Conservation (phyloP, 768 basidiomycete species). For the Phlegmacium glaucopus region DNA sequence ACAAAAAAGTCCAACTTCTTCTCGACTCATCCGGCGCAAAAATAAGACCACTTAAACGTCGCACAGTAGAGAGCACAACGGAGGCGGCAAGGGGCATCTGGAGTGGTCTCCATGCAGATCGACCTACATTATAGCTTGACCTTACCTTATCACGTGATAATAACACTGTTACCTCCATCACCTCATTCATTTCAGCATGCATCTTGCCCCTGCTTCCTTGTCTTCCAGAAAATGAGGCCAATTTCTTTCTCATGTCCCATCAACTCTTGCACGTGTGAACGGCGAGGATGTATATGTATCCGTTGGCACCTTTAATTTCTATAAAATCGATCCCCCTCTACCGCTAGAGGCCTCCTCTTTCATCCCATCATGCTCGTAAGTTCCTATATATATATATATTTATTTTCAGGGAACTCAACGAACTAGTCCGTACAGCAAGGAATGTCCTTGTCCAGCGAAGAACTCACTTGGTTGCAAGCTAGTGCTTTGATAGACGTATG, state of each 20-base stretch:
- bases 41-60: constrained; percentile 76
- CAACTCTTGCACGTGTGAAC: constrained; percentile 40
- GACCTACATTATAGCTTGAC: constrained; percentile 41
- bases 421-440: constrained; percentile 22
- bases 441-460: constrained; percentile 40
- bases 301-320: constrained; percentile 9
- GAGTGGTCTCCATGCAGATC: constrained; percentile 82
- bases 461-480: constrained; percentile 48
- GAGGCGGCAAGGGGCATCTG: constrained; percentile 86
- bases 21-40: constrained; percentile 87
- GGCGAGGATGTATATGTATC: constrained; percentile 31
- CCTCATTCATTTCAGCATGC: constrained; percentile 20
- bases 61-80: constrained; percentile 72
- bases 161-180: constrained; percentile 23
- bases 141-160: constrained; percentile 29
- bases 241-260: constrained; percentile 31
- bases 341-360: constrained; percentile 10
- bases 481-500: constrained; percentile 23
- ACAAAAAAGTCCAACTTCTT: constrained; percentile 76
- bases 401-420: constrained; percentile 6
- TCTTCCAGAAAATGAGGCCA: constrained; percentile 25
- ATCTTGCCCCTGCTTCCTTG: constrained; percentile 22
- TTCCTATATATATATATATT: constrained; percentile 8
- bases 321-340: constrained; percentile 13
- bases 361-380: constrained; percentile 14